Evolutionary conservation across 2,329 filamentous ascomycete genomes (phyloP).

Genomic region (Beauveria sp.): DNA sequence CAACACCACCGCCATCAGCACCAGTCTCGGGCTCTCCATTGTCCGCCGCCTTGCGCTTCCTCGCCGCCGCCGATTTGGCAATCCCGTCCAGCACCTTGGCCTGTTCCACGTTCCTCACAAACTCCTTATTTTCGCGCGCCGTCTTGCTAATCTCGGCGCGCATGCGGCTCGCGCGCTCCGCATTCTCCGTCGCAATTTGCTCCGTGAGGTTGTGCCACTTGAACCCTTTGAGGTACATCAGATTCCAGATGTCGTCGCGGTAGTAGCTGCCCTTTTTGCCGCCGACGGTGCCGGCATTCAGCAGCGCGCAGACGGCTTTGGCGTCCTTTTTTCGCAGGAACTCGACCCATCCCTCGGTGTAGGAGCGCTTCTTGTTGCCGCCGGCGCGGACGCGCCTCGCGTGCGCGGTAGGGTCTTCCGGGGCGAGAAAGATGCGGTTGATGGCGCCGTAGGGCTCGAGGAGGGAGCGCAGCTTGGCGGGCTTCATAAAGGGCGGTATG

Average conservation of each 20-base stretch:
- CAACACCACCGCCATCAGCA: constrained; percentile 16
- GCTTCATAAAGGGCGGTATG: constrained; percentile 84
- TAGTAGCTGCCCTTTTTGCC: constrained; percentile 81
- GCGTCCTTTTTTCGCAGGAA: constrained; percentile 70
- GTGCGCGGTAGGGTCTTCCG: constrained; percentile 62
- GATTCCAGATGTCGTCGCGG: constrained; percentile 79
- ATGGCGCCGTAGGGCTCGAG: constrained; percentile 68
- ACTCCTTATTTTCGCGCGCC: constrained; percentile 73
- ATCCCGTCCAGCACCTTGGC: constrained; percentile 75
- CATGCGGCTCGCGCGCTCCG: constrained; percentile 68
- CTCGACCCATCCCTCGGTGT: constrained; percentile 81
- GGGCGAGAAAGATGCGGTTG: constrained; percentile 71
- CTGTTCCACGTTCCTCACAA: constrained; percentile 70
- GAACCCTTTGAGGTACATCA: constrained; percentile 75
- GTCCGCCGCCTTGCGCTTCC: constrained; percentile 31
- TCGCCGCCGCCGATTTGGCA: constrained; percentile 36
- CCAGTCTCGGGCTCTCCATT: constrained; percentile 17
- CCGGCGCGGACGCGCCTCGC: constrained; percentile 60
- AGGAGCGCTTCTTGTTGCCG: constrained; percentile 78
- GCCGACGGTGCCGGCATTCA: constrained; percentile 72
- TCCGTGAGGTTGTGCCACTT: constrained; percentile 73
- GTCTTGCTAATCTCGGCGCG: constrained; percentile 69
- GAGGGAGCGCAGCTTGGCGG: constrained; percentile 65
- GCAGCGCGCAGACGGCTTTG: constrained; percentile 64
- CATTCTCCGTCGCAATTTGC: constrained; percentile 75